Conservation (phyloP, 495 filamentous ascomycete species). For the Aspergillus biplanus region DNA sequence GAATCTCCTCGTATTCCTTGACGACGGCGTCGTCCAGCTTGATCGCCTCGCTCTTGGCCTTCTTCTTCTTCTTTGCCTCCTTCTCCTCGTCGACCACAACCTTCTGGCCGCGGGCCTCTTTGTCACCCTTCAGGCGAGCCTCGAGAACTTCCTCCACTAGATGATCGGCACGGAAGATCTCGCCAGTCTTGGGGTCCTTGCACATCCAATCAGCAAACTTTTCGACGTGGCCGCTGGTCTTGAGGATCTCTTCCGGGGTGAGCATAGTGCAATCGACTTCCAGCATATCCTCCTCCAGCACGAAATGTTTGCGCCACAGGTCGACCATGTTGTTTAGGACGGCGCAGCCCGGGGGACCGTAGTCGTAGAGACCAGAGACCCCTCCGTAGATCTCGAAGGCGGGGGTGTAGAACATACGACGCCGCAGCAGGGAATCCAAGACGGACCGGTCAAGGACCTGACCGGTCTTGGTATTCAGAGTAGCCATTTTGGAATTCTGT, state of each 20-base stretch:
- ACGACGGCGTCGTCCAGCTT: constrained; percentile 67
- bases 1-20: constrained; percentile 68
- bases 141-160: constrained; percentile 93
- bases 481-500: constrained; percentile 56
- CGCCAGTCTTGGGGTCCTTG: constrained; percentile 96
- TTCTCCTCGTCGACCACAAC: constrained; percentile 67
- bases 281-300: constrained; percentile 88
- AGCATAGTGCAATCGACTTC: constrained; percentile 86
- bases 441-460: constrained; percentile 79
- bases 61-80: constrained; percentile 69
- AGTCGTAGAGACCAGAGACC: constrained; percentile 83
- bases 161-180: constrained; percentile 95
- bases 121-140: constrained; percentile 76
- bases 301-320: constrained; percentile 89
- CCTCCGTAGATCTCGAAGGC: constrained; percentile 94
- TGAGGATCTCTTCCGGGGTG: constrained; percentile 87
- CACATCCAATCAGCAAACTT: constrained; percentile 99
- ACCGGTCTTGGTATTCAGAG: constrained; percentile 79
- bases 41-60: constrained; percentile 59
- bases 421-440: constrained; percentile 82
- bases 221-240: constrained; percentile 96
- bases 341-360: constrained; percentile 80
- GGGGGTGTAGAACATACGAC: constrained; percentile 91
- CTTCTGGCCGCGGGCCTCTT: constrained; percentile 74
- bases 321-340: constrained; percentile 87